These are phyloP conservation scores for Cutaneotrichosporon sp. DNA, from an alignment of 1,284 basidiomycete species.

Conservation along the genomic window DNA sequence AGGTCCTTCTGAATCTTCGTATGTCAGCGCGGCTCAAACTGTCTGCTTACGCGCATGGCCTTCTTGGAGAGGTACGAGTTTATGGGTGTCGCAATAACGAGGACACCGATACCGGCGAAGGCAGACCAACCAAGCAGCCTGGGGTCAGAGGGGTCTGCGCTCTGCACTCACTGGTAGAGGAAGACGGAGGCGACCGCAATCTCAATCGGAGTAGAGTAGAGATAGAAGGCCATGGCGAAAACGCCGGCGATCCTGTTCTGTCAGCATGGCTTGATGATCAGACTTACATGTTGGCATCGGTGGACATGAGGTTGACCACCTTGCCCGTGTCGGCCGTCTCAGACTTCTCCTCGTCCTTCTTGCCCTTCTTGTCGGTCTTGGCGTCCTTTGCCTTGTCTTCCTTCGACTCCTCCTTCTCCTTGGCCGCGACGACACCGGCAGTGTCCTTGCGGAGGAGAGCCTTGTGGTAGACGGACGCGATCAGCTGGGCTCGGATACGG, in stretches of 20 bases:
- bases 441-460: slow-evolving; percentile 81
- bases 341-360: slow-evolving; percentile 46
- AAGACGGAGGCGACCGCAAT: slow-evolving; percentile 72
- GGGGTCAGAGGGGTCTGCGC: slow-evolving; percentile 19
- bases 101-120: slow-evolving; percentile 79
- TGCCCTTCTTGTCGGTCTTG: slow-evolving; percentile 28
- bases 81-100: slow-evolving; percentile 68
- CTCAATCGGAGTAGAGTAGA: slow-evolving; percentile 77
- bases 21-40: slow-evolving; percentile 48
- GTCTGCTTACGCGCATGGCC: slow-evolving; percentile 56
- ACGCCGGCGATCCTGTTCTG: slow-evolving; percentile 38
- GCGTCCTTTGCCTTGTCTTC: slow-evolving; percentile 38
- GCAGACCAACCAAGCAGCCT: slow-evolving; percentile 81
- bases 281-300: slow-evolving; percentile 34
- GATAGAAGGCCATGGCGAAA: slow-evolving; percentile 40
- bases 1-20: slow-evolving; percentile 69
- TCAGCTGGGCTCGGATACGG: slow-evolving; percentile 70
- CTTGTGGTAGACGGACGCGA: slow-evolving; percentile 82
- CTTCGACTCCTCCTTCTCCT: slow-evolving; percentile 54
- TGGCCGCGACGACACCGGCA: slow-evolving; percentile 68
- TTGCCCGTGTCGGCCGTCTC: slow-evolving; percentile 55
- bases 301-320: slow-evolving; percentile 57
- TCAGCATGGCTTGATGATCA: no score
- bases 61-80: slow-evolving; percentile 55
- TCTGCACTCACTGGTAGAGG: slow-evolving; percentile 68